Base-by-base conservation (phyloP, 345 rosid genomes). In the Bretschneidera sinensis region DNA sequence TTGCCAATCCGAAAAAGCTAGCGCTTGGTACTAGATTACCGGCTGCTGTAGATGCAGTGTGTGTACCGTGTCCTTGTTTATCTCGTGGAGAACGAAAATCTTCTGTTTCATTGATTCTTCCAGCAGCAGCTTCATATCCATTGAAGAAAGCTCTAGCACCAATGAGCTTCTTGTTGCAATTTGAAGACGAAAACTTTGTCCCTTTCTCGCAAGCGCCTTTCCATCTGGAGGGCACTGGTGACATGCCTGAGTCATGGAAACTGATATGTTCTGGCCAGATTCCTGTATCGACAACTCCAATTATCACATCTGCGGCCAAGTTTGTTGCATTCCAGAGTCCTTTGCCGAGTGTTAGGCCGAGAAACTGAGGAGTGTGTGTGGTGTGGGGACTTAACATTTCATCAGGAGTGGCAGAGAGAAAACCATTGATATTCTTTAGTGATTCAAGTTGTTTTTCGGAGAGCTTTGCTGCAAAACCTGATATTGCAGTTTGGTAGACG, bases 221-320 rank as follows among this genome's bases (percentile, higher is more conserved):
- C 98, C 98, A 91, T 67, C 67, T 72, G 1, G 84, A 56, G 0
- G 96, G 98, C 21, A 78, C 67, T 0, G 79, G 73, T 17, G 84
- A 34, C 74, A 91, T 24, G 62, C 85, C 89, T 0, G 61, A 39
- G 69, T 88, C 98, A 1, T 60, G 77, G 67, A 91, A 88, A 66
- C 87, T 83, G 47, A 72, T 74, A 61, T 86, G 95, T 47, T 88
- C 96, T 0, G 98, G 98, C 76, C 95, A 84, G 68, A 91, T 80
- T 55, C 96, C 98, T 0, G 81, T 81, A 63, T 86, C 91, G 6
- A 85, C 71, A 33, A 91, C 35, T 4, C 94, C 97, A 5, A 91
- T 55, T 51, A 91, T 84, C 22, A 84, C 83, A 33, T 91, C 88
- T 0, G 80, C 71, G 48, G 80, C 64, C 55, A 84, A 54, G 55